Evolutionary conservation across 169 alveolate species (phyloP).

Genomic region (Cryptosporidium felis): DNA sequence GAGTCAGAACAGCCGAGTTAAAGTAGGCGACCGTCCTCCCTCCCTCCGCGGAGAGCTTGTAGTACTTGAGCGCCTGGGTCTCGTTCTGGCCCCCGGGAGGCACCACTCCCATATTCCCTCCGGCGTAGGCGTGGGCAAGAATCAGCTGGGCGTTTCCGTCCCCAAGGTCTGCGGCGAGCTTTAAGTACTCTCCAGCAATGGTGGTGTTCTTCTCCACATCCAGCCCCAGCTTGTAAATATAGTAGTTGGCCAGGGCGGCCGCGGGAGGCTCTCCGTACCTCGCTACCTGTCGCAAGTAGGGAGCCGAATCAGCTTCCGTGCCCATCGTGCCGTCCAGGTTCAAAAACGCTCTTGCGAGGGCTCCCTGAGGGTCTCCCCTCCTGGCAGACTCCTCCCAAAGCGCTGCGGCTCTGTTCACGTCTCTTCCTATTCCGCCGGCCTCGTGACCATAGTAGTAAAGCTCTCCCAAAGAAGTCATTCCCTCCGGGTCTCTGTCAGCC

Average conservation of each 20-base stretch:
- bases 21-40: slow-evolving; percentile 84
- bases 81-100: slow-evolving; percentile 84
- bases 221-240: slow-evolving; percentile 77
- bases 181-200: slow-evolving; percentile 81
- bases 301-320: slow-evolving; percentile 49
- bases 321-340: slow-evolving; percentile 74
- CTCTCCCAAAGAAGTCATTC: slow-evolving; percentile 85
- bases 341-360: slow-evolving; percentile 83
- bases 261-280: slow-evolving; percentile 64
- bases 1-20: slow-evolving; percentile 83
- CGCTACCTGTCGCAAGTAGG: slow-evolving; percentile 60
- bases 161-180: slow-evolving; percentile 84
- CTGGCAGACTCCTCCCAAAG: slow-evolving; percentile 87
- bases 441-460: slow-evolving; percentile 84
- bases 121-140: slow-evolving; percentile 87
- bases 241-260: slow-evolving; percentile 64
- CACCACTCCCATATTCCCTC: slow-evolving; percentile 80
- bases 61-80: slow-evolving; percentile 82
- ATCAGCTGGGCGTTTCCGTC: slow-evolving; percentile 83
- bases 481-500: slow-evolving; percentile 80
- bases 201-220: slow-evolving; percentile 79
- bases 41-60: slow-evolving; percentile 80
- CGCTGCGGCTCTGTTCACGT: slow-evolving; percentile 81
- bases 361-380: slow-evolving; percentile 85
- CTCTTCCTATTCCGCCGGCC: slow-evolving; percentile 77